Evolutionary conservation across 306 rosid genomes (phyloP).

Genomic region (Hippophae tibetana): DNA sequence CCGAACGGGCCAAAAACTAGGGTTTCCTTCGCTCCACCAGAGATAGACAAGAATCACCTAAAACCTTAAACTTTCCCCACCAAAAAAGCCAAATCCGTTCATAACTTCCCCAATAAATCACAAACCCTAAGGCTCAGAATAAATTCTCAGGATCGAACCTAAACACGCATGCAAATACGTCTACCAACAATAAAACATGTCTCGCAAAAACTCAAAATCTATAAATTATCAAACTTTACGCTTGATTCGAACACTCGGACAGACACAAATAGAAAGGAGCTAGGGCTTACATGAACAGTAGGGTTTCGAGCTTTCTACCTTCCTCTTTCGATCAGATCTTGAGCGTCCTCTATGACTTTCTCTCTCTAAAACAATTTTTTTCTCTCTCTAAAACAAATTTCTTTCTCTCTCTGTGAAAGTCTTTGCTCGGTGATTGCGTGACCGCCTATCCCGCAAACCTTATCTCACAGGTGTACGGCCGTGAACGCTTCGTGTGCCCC

Average conservation of each 20-base stretch:
- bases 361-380: slow-evolving; percentile 22
- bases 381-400: slow-evolving; percentile 40
- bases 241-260: not conserved
- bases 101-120: slow-evolving; percentile 10
- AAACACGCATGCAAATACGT: not conserved
- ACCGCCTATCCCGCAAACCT: slow-evolving; percentile 33
- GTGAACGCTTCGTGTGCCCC: slow-evolving; percentile 34
- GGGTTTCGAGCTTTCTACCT: slow-evolving; percentile 35
- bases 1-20: slow-evolving; percentile 3
- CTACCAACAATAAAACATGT: not conserved
- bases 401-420: slow-evolving; percentile 64
- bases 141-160: slow-evolving; percentile 15
- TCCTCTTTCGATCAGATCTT: slow-evolving; percentile 58
- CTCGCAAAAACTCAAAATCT: not conserved
- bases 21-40: slow-evolving; percentile 10
- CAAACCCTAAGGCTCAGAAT: slow-evolving; percentile 3
- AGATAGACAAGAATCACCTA: not conserved
- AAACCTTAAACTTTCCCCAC: slow-evolving; percentile 19
- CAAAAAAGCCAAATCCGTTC: not conserved
- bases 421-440: slow-evolving; percentile 8
- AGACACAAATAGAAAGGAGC: not conserved
- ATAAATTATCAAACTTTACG: not conserved
- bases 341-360: slow-evolving; percentile 17
- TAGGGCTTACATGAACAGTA: slow-evolving; percentile 24
- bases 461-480: slow-evolving; percentile 76